Evolutionary conservation across 345 rosid genomes (phyloP).

Genomic region (Salix viminalis): DNA sequence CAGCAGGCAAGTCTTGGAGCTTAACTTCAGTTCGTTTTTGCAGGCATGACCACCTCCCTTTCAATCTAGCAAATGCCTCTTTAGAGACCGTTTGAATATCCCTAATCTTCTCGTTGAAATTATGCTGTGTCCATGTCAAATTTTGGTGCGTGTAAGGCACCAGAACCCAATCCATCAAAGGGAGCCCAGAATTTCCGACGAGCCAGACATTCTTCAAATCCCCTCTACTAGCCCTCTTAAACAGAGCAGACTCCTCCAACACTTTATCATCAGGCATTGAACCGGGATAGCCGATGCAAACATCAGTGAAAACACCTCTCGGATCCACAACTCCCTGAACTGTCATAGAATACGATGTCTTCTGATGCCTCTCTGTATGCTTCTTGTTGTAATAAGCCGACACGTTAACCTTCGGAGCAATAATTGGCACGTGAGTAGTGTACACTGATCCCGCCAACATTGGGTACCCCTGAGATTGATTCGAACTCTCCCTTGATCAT

Average conservation of each 20-base stretch:
- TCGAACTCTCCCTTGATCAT: constrained; percentile 43
- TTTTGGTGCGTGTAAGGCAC: constrained; percentile 70
- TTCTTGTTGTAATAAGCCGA: constrained; percentile 70
- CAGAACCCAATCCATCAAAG: constrained; percentile 67
- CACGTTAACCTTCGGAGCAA: constrained; percentile 69
- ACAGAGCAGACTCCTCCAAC: constrained; percentile 62
- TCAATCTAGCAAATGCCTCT: constrained; percentile 55
- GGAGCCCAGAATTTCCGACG: constrained; percentile 58
- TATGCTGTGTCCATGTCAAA: constrained; percentile 77
- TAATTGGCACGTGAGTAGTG: constrained; percentile 78
- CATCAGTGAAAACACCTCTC: constrained; percentile 64
- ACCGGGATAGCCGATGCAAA: constrained; percentile 82
- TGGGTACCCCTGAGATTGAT: constrained; percentile 45
- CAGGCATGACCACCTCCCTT: constrained; percentile 72
- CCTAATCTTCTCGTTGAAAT: constrained; percentile 56
- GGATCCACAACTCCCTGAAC: constrained; percentile 78
- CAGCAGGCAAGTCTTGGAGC: constrained; percentile 70
- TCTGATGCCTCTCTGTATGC: constrained; percentile 80
- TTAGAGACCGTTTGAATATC: constrained; percentile 37
- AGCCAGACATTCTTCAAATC: constrained; percentile 56
- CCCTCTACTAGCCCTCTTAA: constrained; percentile 52
- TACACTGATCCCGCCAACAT: constrained; percentile 78
- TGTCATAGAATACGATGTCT: constrained; percentile 74
- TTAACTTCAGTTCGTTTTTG: constrained; percentile 81
- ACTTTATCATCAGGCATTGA: constrained; percentile 74